These are phyloP conservation scores for Pleurotus pulmonarius DNA, from an alignment of 768 basidiomycete genomes.

Conservation along the genomic window DNA sequence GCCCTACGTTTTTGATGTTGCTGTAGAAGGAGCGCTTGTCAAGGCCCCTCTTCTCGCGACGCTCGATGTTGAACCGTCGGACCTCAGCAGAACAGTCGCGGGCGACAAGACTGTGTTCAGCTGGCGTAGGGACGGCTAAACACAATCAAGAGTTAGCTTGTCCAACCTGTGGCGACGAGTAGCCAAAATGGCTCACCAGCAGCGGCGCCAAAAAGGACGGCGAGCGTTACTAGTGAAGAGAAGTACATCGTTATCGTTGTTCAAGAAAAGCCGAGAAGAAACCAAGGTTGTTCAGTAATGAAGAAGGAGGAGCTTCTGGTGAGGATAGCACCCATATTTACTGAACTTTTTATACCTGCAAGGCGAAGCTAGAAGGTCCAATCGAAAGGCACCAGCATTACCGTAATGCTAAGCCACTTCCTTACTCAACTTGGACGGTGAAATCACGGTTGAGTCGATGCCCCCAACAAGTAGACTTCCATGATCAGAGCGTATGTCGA, in stretches of 20 bases:
- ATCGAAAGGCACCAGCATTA: background rate
- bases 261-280: background rate
- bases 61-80: constrained; percentile 10
- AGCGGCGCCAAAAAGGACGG: constrained; percentile 13
- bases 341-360: background rate
- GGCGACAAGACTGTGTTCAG: constrained; percentile 8
- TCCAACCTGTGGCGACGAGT: background rate
- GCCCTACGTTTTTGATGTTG: constrained; percentile 17
- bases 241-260: background rate
- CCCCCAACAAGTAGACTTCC: background rate
- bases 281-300: background rate
- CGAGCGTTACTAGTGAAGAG: constrained; percentile 11
- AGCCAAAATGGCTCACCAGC: constrained; percentile 9
- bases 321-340: background rate
- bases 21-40: constrained; percentile 16
- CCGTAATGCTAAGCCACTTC: constrained; percentile 1
- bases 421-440: background rate
- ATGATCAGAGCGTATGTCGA: background rate
- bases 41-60: constrained; percentile 17
- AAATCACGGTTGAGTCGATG: constrained; percentile 6
- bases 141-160: background rate
- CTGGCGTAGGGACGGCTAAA: constrained; percentile 13
- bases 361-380: background rate
- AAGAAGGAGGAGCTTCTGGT: background rate
- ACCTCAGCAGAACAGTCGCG: constrained; percentile 21